phyloP scores from a whole-genome alignment of 148 eudicot species.

The Selenicereus undatus region DNA sequence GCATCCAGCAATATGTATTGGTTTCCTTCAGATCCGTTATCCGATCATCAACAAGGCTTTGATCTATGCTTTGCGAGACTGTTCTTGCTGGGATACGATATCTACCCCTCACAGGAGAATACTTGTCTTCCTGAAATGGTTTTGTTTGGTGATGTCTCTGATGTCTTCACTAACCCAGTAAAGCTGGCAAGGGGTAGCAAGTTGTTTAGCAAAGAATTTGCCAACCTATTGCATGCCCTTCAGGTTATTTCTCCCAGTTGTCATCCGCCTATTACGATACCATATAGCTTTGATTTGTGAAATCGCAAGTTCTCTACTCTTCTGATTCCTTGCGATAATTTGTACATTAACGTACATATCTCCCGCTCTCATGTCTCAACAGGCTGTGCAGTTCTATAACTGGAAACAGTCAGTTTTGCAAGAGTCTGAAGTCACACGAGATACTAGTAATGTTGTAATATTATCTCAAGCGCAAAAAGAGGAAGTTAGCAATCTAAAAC shows the following conservation, averaged over 20 bases:
- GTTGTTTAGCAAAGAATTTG: slow-evolving; percentile 45
- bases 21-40: slow-evolving; percentile 59
- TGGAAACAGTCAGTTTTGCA: slow-evolving; percentile 49
- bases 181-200: slow-evolving; percentile 45
- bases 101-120: slow-evolving; percentile 34
- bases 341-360: background rate
- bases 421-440: slow-evolving; percentile 16
- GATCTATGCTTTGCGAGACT: slow-evolving; percentile 76
- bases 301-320: background rate
- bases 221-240: slow-evolving; percentile 72
- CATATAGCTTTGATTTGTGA: no score
- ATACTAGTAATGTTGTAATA: slow-evolving; percentile 15
- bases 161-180: slow-evolving; percentile 46
- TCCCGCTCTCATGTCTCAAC: slow-evolving; percentile 17
- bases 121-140: slow-evolving; percentile 21
- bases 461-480: slow-evolving; percentile 46
- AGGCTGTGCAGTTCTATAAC: slow-evolving; percentile 74
- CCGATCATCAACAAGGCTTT: slow-evolving; percentile 56
- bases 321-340: background rate
- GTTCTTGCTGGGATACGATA: slow-evolving; percentile 50
- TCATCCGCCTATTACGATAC: no score
- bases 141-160: slow-evolving; percentile 30
- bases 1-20: slow-evolving; percentile 91
- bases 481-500: slow-evolving; percentile 30
- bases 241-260: slow-evolving; percentile 54